phyloP scores from a whole-genome alignment of 257 asterid genomes.

The Forsythia viridissima region DNA sequence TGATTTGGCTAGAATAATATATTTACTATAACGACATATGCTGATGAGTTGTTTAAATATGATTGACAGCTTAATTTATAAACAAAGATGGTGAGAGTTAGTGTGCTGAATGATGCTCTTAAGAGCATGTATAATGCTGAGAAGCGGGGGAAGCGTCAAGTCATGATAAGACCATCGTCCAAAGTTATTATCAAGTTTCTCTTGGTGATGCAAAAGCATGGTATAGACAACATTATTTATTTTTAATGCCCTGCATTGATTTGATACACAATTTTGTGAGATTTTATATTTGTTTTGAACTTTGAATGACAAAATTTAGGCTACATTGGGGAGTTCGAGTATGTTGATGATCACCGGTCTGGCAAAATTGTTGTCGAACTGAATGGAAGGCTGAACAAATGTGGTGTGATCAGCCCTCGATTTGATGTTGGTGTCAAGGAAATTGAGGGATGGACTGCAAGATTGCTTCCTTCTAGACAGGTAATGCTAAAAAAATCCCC shows the following conservation, averaged over 20 bases:
- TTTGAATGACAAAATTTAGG: constrained; percentile 10
- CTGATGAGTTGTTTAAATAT: background rate
- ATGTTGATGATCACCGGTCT: constrained; percentile 17
- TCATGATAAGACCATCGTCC: constrained; percentile 45
- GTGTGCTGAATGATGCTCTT: constrained; percentile 44
- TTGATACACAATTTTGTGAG: background rate
- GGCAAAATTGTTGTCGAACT: constrained; percentile 34
- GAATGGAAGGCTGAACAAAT: constrained; percentile 40
- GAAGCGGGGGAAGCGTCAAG: constrained; percentile 40
- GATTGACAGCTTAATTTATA: background rate
- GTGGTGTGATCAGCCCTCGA: constrained; percentile 38
- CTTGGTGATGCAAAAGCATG: constrained; percentile 49
- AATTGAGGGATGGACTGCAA: constrained; percentile 36
- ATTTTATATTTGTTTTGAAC: background rate
- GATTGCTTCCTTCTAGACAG: constrained; percentile 40
- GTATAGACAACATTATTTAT: constrained; percentile 2
- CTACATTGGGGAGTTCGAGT: constrained; percentile 24
- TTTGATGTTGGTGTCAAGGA: constrained; percentile 42
- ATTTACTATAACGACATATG: background rate
- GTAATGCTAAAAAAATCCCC: background rate
- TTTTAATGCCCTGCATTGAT: background rate
- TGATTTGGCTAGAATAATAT: background rate
- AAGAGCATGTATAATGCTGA: constrained; percentile 47
- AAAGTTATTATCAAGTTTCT: constrained; percentile 48
- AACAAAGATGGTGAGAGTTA: constrained; percentile 38